Evolutionary conservation across 805 yeast species (phyloP).

Genomic region (Wickerhamiella allomyrinae): DNA sequence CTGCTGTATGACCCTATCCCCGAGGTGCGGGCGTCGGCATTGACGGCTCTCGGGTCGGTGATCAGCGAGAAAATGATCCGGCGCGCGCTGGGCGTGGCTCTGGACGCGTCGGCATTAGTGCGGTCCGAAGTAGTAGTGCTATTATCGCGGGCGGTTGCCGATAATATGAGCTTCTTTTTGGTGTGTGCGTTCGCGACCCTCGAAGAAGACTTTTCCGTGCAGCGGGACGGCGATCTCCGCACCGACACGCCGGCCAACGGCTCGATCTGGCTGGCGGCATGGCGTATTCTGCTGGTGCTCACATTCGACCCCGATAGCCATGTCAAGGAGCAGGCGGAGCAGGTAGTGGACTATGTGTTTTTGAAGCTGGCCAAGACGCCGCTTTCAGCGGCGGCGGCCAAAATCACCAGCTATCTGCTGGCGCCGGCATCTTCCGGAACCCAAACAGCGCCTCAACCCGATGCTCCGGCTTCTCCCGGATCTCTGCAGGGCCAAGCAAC

Average conservation of each 20-base stretch:
- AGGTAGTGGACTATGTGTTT: conserved; percentile 60
- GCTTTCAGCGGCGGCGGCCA: conserved; percentile 46
- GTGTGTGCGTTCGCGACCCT: conserved; percentile 78
- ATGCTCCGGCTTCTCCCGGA: too few relatives aligned
- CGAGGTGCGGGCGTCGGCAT: conserved; percentile 78
- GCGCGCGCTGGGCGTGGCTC: conserved; percentile 49
- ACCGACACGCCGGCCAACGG: conserved; percentile 72
- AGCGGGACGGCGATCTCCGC: conserved; percentile 45
- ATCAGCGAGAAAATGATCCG: conserved; percentile 34
- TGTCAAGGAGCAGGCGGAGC: conserved; percentile 57
- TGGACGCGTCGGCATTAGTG: conserved; percentile 83
- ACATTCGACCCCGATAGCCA: conserved; percentile 83
- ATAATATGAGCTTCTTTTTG: conserved; percentile 58
- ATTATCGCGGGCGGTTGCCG: conserved; percentile 56
- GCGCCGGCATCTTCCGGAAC: too few relatives aligned
- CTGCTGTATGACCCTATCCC: conserved; percentile 81
- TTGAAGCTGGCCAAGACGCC: conserved; percentile 49
- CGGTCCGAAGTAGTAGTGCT: conserved; percentile 72
- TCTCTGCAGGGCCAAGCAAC: too few relatives aligned
- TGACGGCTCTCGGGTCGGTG: conserved; percentile 52
- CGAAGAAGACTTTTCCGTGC: conserved; percentile 58
- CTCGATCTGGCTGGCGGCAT: conserved; percentile 66
- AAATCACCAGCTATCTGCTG: conserved; percentile 18
- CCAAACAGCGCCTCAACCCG: too few relatives aligned
- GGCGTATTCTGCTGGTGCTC: conserved; percentile 70